Base-by-base conservation (phyloP, 2,329 filamentous ascomycete species). In the Neonectria hederae region DNA sequence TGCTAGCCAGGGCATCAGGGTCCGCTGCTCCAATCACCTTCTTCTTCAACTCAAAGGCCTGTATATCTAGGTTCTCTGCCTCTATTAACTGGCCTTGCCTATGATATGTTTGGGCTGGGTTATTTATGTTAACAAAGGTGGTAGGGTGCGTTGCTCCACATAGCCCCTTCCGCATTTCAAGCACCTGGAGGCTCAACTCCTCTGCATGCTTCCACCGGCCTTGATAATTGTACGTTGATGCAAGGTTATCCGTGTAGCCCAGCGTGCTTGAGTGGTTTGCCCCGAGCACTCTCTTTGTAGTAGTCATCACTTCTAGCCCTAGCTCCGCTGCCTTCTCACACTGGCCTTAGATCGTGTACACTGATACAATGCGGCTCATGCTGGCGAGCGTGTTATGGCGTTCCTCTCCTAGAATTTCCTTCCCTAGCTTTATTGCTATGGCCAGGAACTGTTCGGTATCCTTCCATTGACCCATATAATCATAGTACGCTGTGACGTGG, bases 211-310 rank as follows among this genome's bases (percentile, higher is more conserved):
- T 24, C 6, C 14, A 13, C 21, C 24, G 43, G 2, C 43, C 43
- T 5, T 46, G 22, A 13, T 5, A 13, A 0, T 3, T 0, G 5
- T 46, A 46, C 3, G 4, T 9, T 17, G 10, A 0, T 1, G 43
- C 21, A 14, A 46, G 43, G 10, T 24, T 22, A 9, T 46, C 6
- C 21, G 17, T 24, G 21, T 13, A n/a, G 4, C 14, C 4, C 13
- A 22, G 7, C 9, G 40, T 43, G 4, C 9, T 0, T 2, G 22
- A 22, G 21, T 26, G 22, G 1, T 9, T 14, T 17, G 7, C 7
- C 24, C 28, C 28, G 8, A 28, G 28, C 28, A 28, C 28, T 28
- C 28, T 5, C 28, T 28, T 28, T 28, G 8, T 9, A 28, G 8
- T 10, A 9, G 28, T 10, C 28, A 28, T 9, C 5, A 7, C 8